Evolutionary conservation across 176 grass and related monocot species (phyloP), one percentile per base, ranked within the genome.

Genomic region (Oryza coarctata): DNA sequence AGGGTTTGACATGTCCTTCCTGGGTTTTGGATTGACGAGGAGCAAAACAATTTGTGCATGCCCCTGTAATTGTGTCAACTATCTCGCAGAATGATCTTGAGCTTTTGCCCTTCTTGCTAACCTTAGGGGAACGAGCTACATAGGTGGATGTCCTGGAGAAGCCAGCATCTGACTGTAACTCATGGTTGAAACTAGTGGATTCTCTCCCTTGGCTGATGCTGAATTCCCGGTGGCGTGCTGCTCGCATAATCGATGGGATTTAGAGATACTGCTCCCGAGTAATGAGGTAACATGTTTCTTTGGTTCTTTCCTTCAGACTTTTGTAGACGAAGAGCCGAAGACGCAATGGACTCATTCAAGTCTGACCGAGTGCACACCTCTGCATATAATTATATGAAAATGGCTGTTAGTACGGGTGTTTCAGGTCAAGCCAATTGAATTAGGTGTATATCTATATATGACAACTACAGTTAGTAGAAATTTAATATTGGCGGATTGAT

Each of bases 81-180:
- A 35, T 77, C 63, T 73, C 52, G 31, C 65, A 77, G 57, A 81
- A 81, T 55, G 86, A 91, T 52, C 25, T 82, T 65, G 60, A 57
- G 49, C 65, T 77, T 9, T 15, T 71, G 47, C 14, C 26, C 60
- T 83, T 78, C 32, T 52, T 80, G 38, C 73, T 41, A 33, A 68
- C 38, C 34, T 31, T 39, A 38, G 2, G 49, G 47, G 86, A 84
- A 71, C 49, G 85, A 57, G 82, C 74, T 73, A 74, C 78, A 29
- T 62, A 94, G 12, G 68, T 94, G 26, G 94, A 88, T 72, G 76
- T 44, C 65, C 52, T 66, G 47, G 88, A 92, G 71, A 86, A 77
- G 63, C 88, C 90, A 73, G 74, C 78, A 74, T 92, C 82, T 38
- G 34, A 80, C 80, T 60, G 88, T 58, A 85, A 82, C 45, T 74